Percentiles rank a stretch among this genome's conserved stretches.
Evolutionary conservation across 441 rosid genomes (phyloP).

Genomic region (Theobroma grandiflorum): DNA sequence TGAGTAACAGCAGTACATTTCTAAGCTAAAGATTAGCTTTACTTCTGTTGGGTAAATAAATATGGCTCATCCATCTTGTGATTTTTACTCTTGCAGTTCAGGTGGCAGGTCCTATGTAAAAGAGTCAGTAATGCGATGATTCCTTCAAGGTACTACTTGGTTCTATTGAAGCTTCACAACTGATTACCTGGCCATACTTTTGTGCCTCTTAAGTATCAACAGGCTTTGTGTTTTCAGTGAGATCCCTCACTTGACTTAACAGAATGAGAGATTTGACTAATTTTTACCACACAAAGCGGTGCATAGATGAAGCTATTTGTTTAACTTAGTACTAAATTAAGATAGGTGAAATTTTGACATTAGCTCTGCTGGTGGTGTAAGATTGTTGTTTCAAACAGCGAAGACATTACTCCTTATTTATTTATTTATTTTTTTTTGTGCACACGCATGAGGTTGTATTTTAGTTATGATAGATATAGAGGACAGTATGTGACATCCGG

Average conservation of each 20-base stretch:
- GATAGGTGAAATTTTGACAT: slow-evolving; percentile 18
- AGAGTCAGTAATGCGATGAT: slow-evolving; percentile 86
- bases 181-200: slow-evolving; percentile 13
- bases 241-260: slow-evolving; percentile 19
- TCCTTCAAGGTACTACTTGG: slow-evolving; percentile 2
- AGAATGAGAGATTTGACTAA: slow-evolving; percentile 16
- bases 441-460: background rate
- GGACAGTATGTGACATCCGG: background rate
- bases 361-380: background rate
- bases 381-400: slow-evolving; percentile 10
- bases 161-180: slow-evolving; percentile 18
- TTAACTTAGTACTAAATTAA: background rate
- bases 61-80: background rate
- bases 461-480: background rate
- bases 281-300: slow-evolving; percentile 13
- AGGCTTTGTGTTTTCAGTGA: background rate
- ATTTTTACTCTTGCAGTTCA: slow-evolving; percentile 63
- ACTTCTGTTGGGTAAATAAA: slow-evolving; percentile 11
- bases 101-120: slow-evolving; percentile 89
- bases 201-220: slow-evolving; percentile 10
- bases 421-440: background rate
- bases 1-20: slow-evolving; percentile 45
- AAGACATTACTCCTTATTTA: background rate
- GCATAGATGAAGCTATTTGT: slow-evolving; percentile 21
- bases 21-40: slow-evolving; percentile 9